Base-by-base conservation (phyloP, 1,284 basidiomycete species). In the Rhodotorula mucilaginosa region DNA sequence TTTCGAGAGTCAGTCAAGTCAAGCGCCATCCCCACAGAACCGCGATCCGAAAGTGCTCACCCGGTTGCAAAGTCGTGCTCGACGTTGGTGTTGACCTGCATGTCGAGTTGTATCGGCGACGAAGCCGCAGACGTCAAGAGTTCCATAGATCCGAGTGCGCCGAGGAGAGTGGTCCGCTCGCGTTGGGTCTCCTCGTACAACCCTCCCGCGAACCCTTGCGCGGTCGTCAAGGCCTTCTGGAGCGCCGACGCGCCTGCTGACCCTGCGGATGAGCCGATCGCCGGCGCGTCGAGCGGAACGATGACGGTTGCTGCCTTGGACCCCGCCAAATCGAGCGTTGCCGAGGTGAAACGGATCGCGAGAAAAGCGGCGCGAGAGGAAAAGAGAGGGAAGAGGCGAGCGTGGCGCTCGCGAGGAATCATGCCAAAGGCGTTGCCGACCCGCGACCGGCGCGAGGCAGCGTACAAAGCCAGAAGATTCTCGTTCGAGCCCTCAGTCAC, bases 151-250 rank as follows among this genome's bases (percentile, higher is more conserved):
- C 86, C 83, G 44, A 96, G 85, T 7, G 87, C 86, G 47, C 87
- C 83, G 60, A 93, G 79, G 46, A 95, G 82, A 59, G 87, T 86
- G 73, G 82, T 81, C 77, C 88, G 87, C 80, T 93, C 87, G 63
- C 89, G 84, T 68, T 87, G 87, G 7, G 92, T 94, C 83, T 96
- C 92, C 26, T 91, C 91, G 79, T 93, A 97, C 86, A 96, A 91
- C 26, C 67, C 67, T 71, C 88, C 77, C 3, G 86, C 78, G 87
- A 89, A 82, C 29, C 84, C 84, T 79, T 90, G 90, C n/a, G 84
- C 84, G 58, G 81, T 84, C 77, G 88, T 86, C 7, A 86, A 85
- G 21, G 84, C 83, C 54, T 87, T 84, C 15, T 90, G 83, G 56
- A 84, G 78, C 15, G 81, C 83, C 18, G 88, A 86, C 34, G 83